Evolutionary conservation across 768 basidiomycete species (phyloP).

Genomic region (Podaxis sp.): DNA sequence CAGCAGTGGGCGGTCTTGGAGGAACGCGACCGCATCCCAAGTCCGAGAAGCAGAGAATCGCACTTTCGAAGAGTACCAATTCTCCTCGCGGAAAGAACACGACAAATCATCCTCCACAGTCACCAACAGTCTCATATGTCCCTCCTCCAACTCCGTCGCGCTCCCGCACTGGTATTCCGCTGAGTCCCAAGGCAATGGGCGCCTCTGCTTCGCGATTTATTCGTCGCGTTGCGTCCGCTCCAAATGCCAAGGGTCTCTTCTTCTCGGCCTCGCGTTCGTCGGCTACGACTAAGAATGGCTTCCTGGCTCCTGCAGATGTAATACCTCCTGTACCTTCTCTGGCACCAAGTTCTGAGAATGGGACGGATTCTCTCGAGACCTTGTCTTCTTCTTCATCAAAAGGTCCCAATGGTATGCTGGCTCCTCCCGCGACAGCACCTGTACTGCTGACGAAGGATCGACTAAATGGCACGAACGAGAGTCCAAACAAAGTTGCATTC

Average conservation of each 20-base stretch:
- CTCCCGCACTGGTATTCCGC: slow-evolving; percentile 48
- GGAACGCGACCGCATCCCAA: slow-evolving; percentile 34
- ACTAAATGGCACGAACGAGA: slow-evolving; percentile 38
- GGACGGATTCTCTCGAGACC: slow-evolving; percentile 73
- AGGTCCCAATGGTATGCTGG: slow-evolving; percentile 40
- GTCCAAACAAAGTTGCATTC: slow-evolving; percentile 69
- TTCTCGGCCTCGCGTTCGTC: slow-evolving; percentile 54
- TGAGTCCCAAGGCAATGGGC: slow-evolving; percentile 68
- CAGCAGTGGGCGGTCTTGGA: slow-evolving; percentile 30
- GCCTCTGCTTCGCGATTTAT: slow-evolving; percentile 86
- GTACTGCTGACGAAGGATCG: slow-evolving; percentile 37
- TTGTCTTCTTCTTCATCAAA: slow-evolving; percentile 75
- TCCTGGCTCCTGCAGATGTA: slow-evolving; percentile 68
- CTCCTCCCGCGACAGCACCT: slow-evolving; percentile 35
- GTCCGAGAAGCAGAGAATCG: slow-evolving; percentile 40
- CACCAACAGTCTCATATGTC: slow-evolving; percentile 28
- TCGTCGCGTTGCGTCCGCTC: slow-evolving; percentile 93
- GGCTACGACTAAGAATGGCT: slow-evolving; percentile 70
- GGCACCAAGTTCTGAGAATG: slow-evolving; percentile 53
- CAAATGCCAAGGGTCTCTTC: slow-evolving; percentile 93
- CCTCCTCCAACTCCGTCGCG: slow-evolving; percentile 39
- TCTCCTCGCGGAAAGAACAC: slow-evolving; percentile 32
- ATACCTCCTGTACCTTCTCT: slow-evolving; percentile 55
- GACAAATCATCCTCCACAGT: slow-evolving; percentile 48
- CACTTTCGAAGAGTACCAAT: slow-evolving; percentile 22